Percentiles rank a stretch among this genome's conserved stretches.
Conservation (phyloP, 176 grass and related monocot species). For the Canna indica region DNA sequence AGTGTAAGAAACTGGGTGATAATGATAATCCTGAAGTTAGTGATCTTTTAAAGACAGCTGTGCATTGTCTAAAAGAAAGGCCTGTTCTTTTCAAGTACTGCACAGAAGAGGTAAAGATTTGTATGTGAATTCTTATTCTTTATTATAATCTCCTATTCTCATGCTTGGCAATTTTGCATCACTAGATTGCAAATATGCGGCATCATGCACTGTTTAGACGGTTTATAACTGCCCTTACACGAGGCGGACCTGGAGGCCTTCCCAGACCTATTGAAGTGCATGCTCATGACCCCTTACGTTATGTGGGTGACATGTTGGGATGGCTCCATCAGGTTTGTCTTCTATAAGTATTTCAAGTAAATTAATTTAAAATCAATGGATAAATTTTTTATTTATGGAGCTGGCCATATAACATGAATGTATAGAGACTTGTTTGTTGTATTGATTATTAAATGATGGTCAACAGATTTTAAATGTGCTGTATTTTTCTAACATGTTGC, state of each 20-base stretch:
- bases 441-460: not conserved
- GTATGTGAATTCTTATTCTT: slow-evolving; percentile 18
- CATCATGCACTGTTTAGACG: slow-evolving; percentile 96
- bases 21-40: slow-evolving; percentile 90
- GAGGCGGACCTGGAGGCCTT: slow-evolving; percentile 83
- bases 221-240: slow-evolving; percentile 97
- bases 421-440: not conserved
- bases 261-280: slow-evolving; percentile 99
- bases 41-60: slow-evolving; percentile 81
- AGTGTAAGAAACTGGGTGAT: slow-evolving; percentile 93
- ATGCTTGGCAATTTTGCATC: not conserved
- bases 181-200: slow-evolving; percentile 96
- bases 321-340: slow-evolving; percentile 88
- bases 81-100: slow-evolving; percentile 96
- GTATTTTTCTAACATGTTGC: slow-evolving; percentile 1
- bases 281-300: slow-evolving; percentile 98
- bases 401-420: not conserved
- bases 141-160: not conserved
- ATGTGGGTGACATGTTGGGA: slow-evolving; percentile 93
- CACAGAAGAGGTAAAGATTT: slow-evolving; percentile 75
- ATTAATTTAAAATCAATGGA: not conserved
- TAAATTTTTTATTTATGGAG: not conserved
- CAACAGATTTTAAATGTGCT: slow-evolving; percentile 16
- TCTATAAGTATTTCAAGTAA: slow-evolving; percentile 19
- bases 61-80: slow-evolving; percentile 84